Conservation (phyloP, 805 yeast species). For the Yarrowia bubula region DNA sequence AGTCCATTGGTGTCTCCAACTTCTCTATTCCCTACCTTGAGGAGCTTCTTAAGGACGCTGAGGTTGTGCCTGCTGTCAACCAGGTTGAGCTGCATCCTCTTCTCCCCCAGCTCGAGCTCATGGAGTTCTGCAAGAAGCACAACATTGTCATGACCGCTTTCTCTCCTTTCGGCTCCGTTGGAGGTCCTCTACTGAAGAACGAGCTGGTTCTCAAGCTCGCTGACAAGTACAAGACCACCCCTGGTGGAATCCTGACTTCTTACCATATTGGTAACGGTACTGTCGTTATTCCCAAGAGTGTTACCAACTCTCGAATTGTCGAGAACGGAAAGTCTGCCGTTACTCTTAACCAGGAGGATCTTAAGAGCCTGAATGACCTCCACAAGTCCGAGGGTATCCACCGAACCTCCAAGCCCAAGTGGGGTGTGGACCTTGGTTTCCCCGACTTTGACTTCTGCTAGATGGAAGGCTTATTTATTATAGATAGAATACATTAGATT, state of each 20-base stretch:
- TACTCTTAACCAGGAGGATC: constrained; percentile 46
- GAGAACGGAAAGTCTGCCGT: constrained; percentile 43
- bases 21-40: constrained; percentile 55
- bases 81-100: constrained; percentile 78
- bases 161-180: constrained; percentile 65
- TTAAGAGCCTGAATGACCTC: constrained; percentile 39
- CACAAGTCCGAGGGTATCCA: constrained; percentile 36
- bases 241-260: constrained; percentile 59
- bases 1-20: constrained; percentile 77
- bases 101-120: constrained; percentile 61
- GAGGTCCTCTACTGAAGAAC: constrained; percentile 60
- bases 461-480: background rate
- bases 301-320: constrained; percentile 59
- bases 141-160: constrained; percentile 67
- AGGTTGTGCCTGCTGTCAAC: constrained; percentile 62
- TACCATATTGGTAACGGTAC: constrained; percentile 65
- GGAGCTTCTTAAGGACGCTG: constrained; percentile 49
- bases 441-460: constrained; percentile 28
- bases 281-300: constrained; percentile 65
- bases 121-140: constrained; percentile 51
- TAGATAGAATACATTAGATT: background rate
- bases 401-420: constrained; percentile 35
- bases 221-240: constrained; percentile 50
- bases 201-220: constrained; percentile 56
- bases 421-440: constrained; percentile 38